Base-by-base conservation (phyloP, 805 yeast species). In the Trichomonascus vanleenenianus region DNA sequence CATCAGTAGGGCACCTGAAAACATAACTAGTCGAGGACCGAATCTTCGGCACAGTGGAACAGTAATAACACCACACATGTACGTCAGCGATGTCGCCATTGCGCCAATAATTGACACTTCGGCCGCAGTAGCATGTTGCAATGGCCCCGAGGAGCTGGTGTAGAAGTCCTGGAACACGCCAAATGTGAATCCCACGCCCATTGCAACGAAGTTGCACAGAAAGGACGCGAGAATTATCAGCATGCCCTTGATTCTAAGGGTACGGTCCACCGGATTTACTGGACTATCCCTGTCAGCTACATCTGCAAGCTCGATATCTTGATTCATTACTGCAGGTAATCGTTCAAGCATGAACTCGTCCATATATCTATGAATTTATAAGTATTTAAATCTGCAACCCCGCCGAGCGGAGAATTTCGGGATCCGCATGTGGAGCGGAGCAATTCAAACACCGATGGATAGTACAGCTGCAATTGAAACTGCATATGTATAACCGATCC, bases 91-190 rank as follows among this genome's bases (percentile, higher is more conserved):
- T 14, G 50, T 49, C 5, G 50, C 53, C n/a, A 53, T 36, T 1
- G 56, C 46, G 14, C 56, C 56, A 30, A 53, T 51, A 12, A 53
- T 14, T 2, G 53, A 42, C 2, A 53, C 53, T 11, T 18, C 25
- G 2, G 56, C 44, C 7, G 44, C 44, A 15, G 39, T 25, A 6
- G 14, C 10, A 18, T 47, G 47, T 14, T 38, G 15, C 19, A 53
- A 32, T 10, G 56, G 56, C 11, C 56, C 56, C 2, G 36, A 39
- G n/a, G 14, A 20, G 19, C 43, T 33, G 5, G 45, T 35, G 32
- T 53, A 53, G 20, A 45, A 50, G 7, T 53, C 55, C 37, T 53
- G 56, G 40, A 47, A 53, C 22, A 53, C 55, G 37, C 56, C 56
- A 47, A 32, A 53, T 4, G 56, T 47, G 45, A 53, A 53, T 1